Evolutionary conservation across 768 basidiomycete genomes (phyloP), one percentile per base, ranked within the genome.

Genomic region (Chalciporus piperatus): DNA sequence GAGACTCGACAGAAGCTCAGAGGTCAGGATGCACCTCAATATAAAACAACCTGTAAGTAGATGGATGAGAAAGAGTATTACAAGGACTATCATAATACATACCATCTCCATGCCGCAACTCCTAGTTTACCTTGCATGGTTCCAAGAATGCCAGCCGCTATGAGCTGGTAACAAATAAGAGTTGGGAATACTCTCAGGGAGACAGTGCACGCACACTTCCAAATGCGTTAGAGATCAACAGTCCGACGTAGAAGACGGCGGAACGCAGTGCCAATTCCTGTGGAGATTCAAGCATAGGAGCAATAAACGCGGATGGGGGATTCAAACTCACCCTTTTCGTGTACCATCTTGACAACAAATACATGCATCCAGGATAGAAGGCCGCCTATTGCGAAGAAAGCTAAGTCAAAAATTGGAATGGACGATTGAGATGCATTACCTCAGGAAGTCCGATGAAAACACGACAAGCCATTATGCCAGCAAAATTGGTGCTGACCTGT

Each of bases 91-190:
- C 16, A 10, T 17, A 19, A 16, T 13, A 50, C 72, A 52, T 54
- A 82, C 83, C 82, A 89, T 72, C 83, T 61, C 87, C 87, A 89
- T 11, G 84, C 85, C 25, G 81, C 63, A 38, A 86, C 82, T 2
- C 86, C 87, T 4, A 78, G 70, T 46, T 74, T 75, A 1, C 84
- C 86, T 53, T 90, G 78, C 86, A 89, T 85, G 39, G 74, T 76
- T 1, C 74, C 70, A 14, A 92, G 74, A 47, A 89, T 85, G 11
- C 84, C 87, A n/a, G 87, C 87, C 14, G 86, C 89, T 60, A 89
- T 79, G 7, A 88, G 63, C 30, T 32, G 4, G 12, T 32, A 32
- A 32, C 3, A 10, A 10, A 13, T 32, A 32, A 32, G 30, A 32
- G 13, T 12, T 32, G 11, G 2, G 13, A 12, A 12, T 12, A 4